phyloP scores from a whole-genome alignment of 208 protist species.

The Herpetomonas samuelpessoai region DNA sequence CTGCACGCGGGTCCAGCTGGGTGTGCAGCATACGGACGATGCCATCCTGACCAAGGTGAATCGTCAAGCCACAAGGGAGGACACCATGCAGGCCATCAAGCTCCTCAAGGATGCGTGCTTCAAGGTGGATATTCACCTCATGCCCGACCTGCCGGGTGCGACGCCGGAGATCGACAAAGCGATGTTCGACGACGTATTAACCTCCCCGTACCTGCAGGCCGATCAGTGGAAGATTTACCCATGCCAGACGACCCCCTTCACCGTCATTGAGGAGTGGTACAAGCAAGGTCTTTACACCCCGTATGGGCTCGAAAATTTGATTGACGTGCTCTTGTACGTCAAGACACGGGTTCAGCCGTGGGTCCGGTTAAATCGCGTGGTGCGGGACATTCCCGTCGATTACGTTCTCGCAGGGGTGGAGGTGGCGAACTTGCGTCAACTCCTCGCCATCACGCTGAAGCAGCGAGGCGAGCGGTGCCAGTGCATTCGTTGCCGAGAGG shows the following conservation, averaged over 20 bases:
- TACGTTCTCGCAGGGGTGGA: constrained; percentile 97
- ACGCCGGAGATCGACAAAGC: constrained; percentile 92
- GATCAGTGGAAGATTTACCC: constrained; percentile 99
- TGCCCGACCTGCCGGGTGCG: constrained; percentile 98
- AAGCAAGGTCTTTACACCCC: constrained; percentile 92
- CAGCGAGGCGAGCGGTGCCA: constrained; percentile 87
- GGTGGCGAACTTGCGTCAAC: constrained; percentile 96
- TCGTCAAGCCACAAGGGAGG: constrained; percentile 94
- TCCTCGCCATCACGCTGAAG: constrained; percentile 89
- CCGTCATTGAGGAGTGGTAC: constrained; percentile 97
- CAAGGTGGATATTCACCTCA: constrained; percentile 99
- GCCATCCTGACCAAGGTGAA: constrained; percentile 93
- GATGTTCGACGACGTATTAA: constrained; percentile 95
- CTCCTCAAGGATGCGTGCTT: constrained; percentile 97
- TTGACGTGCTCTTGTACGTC: constrained; percentile 95
- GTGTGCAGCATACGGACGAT: constrained; percentile 98
- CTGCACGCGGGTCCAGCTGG: constrained; percentile 98
- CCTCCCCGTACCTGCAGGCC: constrained; percentile 93
- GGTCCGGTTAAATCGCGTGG: constrained; percentile 98
- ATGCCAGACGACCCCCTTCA: constrained; percentile 99
- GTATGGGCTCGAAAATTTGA: constrained; percentile 88
- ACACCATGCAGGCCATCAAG: constrained; percentile 93
- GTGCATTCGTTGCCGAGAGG: constrained; percentile 95
- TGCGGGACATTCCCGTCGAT: constrained; percentile 98
- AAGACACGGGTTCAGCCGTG: constrained; percentile 97